Evolutionary conservation across 2,329 filamentous ascomycete species (phyloP).

Genomic region (Colletotrichum theobromicola): DNA sequence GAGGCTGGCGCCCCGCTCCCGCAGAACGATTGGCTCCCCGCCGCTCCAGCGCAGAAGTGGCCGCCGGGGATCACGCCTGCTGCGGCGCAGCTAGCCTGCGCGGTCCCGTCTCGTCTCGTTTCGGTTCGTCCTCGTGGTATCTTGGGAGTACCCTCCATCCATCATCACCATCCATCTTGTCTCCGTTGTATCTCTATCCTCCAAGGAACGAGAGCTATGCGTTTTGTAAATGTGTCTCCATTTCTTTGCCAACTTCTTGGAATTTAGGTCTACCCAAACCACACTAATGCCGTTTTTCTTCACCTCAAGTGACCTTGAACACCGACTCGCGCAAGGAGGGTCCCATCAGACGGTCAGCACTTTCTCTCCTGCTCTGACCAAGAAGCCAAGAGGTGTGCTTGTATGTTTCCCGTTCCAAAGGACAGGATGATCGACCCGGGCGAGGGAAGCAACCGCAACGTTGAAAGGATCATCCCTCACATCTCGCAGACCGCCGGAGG

Average conservation of each 20-base stretch:
- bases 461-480: slow-evolving; percentile 7
- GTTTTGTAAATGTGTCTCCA: not conserved
- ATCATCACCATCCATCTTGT: not conserved
- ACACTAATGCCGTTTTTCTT: not conserved
- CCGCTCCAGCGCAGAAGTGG: not conserved
- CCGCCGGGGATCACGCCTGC: not conserved
- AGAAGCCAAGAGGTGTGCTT: not conserved
- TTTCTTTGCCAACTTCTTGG: not conserved
- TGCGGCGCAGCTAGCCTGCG: not conserved
- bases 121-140: not conserved
- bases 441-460: not conserved
- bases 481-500: not conserved
- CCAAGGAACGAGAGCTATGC: not conserved
- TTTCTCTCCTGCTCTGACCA: not conserved
- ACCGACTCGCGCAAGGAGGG: not conserved
- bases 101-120: not conserved
- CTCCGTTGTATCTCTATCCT: not conserved
- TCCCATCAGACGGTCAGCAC: not conserved
- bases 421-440: not conserved
- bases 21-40: slow-evolving; percentile 5
- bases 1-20: slow-evolving; percentile 19
- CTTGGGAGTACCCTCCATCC: not conserved
- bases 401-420: not conserved
- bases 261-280: not conserved
- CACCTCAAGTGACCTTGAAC: not conserved